Evolutionary conservation across 2,329 filamentous ascomycete genomes (phyloP), one percentile per base, ranked within the genome.

Genomic region (Xylariaceae sp.): DNA sequence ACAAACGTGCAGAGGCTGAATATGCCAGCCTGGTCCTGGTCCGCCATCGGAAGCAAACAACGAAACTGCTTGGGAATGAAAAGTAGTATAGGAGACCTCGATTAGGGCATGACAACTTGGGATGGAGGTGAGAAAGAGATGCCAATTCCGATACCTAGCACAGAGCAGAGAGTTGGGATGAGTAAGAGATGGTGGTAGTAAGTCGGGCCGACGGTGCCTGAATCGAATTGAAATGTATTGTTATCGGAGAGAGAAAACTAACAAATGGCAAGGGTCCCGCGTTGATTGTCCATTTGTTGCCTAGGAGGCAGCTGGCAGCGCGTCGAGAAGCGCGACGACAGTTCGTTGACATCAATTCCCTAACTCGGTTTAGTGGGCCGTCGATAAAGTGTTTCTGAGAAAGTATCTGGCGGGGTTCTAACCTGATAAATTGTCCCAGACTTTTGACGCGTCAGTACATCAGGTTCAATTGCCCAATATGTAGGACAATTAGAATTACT

Each of bases 1-100:
- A 47, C 38, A 34, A 61, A 58, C 1, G 29, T 36, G 42, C 58
- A 61, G n/a, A 38, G 41, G 37, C 43, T 43, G 40, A 61, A 59
- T 36, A 61, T 40, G 35, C 34, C 38, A 15, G 46, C 34, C 23
- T 34, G 43, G 12, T 50, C 48, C 26, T 54, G 41, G 27, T 59
- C 54, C 26, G 55, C 49, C 57, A 60, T 60, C 28, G 43, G 36
- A 34, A 38, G 34, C 30, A 33, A 41, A 44, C 36, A 41, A 16
- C 8, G 19, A n/a, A 5, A 16, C 37, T 17, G n/a, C 21, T 18
- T 9, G 12, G 8, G 17, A 26, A 5, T 12, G 9, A 14, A 21
- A 27, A 31, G 9, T 28, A 16, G 19, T 35, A 7, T 12, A 13
- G 24, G 21, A 14, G 21, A 34, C 3, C 11, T 19, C 16, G 15